A percentile compares a stretch with the other conserved stretches of the same genome.
These are phyloP conservation scores for Talaromyces sp. DNA, from an alignment of 2,329 filamentous ascomycete species.

Conservation along the genomic window DNA sequence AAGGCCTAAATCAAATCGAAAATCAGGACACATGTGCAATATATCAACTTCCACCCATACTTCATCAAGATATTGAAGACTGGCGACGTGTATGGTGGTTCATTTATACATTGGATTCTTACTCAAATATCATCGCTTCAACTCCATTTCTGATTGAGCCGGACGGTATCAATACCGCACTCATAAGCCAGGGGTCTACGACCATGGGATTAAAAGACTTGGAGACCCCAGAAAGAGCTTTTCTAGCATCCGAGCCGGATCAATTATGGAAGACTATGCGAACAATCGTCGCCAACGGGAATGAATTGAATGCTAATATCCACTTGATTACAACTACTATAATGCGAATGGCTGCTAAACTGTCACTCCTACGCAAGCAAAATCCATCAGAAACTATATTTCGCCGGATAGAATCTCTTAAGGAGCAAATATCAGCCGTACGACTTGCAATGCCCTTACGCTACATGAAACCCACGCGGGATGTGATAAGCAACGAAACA, in stretches of 20 bases:
- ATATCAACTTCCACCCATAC: background rate
- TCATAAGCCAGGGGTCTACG: background rate
- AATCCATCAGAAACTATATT: background rate
- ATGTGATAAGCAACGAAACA: background rate
- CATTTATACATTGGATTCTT: conserved; percentile 3
- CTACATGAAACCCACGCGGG: background rate
- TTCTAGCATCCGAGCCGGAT: background rate
- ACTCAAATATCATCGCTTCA: conserved; percentile 4
- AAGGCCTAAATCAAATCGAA: conserved; percentile 1
- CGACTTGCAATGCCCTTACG: background rate
- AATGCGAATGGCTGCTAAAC: background rate
- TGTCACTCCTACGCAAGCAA: background rate
- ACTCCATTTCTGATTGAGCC: background rate
- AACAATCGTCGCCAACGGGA: background rate
- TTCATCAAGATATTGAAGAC: background rate
- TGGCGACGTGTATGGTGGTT: conserved; percentile 5
- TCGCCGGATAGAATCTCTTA: background rate
- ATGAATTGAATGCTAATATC: background rate
- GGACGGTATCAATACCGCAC: background rate
- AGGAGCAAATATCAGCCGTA: background rate
- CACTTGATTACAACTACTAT: background rate
- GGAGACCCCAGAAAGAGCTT: background rate
- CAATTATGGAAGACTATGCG: background rate
- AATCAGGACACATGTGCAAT: conserved; percentile 1
- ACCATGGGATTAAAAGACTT: background rate